phyloP scores from a whole-genome alignment of 257 asterid species.

The Apocynum venetum region DNA sequence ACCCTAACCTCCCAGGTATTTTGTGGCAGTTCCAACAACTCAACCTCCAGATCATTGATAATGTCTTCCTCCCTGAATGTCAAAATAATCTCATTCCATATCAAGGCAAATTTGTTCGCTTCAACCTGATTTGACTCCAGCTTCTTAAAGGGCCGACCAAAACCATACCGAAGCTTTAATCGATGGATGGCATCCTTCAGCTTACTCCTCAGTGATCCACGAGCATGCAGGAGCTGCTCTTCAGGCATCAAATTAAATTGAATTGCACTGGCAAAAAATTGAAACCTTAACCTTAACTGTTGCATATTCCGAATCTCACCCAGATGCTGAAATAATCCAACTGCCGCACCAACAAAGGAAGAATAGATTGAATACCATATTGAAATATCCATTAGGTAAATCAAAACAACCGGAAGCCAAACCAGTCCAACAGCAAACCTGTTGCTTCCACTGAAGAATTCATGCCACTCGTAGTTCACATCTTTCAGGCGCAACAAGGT shows the following conservation, averaged over 20 bases:
- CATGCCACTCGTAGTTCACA: conserved; percentile 77
- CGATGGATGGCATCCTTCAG: conserved; percentile 73
- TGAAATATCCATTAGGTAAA: conserved; percentile 92
- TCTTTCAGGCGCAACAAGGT: conserved; percentile 45
- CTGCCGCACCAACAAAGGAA: conserved; percentile 79
- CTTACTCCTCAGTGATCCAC: conserved; percentile 78
- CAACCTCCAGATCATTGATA: conserved; percentile 82
- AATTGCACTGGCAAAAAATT: conserved; percentile 96
- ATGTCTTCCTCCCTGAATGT: conserved; percentile 95
- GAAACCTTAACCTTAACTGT: conserved; percentile 91
- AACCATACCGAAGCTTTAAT: conserved; percentile 87
- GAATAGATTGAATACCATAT: conserved; percentile 97
- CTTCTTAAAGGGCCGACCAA: conserved; percentile 89
- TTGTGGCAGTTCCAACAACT: conserved; percentile 88
- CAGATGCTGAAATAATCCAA: conserved; percentile 93
- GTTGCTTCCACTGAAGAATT: conserved; percentile 68
- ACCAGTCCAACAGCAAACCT: conserved; percentile 82
- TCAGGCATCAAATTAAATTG: conserved; percentile 98
- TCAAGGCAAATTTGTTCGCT: conserved; percentile 92
- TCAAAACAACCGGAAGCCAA: conserved; percentile 93
- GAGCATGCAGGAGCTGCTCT: conserved; percentile 80
- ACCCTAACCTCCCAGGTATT: conserved; percentile 89
- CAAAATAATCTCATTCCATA: conserved; percentile 91
- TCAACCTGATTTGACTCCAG: conserved; percentile 94
- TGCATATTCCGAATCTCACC: conserved; percentile 98